Base-by-base conservation (phyloP, 106 monocot genomes). In the Acanthochlamys bracteata region DNA sequence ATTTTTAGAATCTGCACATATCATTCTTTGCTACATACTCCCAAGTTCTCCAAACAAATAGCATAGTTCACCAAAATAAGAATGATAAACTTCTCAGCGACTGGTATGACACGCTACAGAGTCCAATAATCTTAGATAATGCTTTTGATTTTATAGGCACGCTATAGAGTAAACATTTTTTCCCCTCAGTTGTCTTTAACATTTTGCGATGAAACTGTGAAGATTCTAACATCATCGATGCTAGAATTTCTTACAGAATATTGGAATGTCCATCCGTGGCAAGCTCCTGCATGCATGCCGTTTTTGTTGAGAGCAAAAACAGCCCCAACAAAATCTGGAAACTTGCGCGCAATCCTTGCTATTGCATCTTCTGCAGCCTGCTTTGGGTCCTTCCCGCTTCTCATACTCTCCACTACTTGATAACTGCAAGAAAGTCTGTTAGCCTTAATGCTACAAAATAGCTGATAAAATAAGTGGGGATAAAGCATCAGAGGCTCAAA, bases 191-290 rank as follows among this genome's bases (percentile, higher is more conserved):
- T 33, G 33, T 33, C 33, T 33, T 33, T 33, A 33, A 6, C 6
- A 3, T 1, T 33, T 33, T 33, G 6, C 6, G 6, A 6, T 33
- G 33, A 33, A 24, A 90, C 86, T 27, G 81, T 94, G 69, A 94
- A 81, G 24, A 94, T 67, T 60, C 82, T 64, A 15, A 94, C 86
- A 66, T 90, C 86, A 0, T 80, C 22, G 78, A 84, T 86, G 71
- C 52, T 71, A 9, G 75, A 57, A n/a, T 72, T 79, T 65, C 76
- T 84, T 11, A 89, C 81, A 4, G 93, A 81, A 72, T 94, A 94
- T 61, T 94, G 84, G 69, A 84, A 94, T 40, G 89, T 86, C 93
- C 93, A 94, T 63, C 86, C 89, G 75, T 89, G 86, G 55, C 86
- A 86, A 66, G 93, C 93, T 55, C 86, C 86, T 24, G 83, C 93